Conservation (phyloP, 1,139 yeast species). For the Dujonia santamariae region DNA sequence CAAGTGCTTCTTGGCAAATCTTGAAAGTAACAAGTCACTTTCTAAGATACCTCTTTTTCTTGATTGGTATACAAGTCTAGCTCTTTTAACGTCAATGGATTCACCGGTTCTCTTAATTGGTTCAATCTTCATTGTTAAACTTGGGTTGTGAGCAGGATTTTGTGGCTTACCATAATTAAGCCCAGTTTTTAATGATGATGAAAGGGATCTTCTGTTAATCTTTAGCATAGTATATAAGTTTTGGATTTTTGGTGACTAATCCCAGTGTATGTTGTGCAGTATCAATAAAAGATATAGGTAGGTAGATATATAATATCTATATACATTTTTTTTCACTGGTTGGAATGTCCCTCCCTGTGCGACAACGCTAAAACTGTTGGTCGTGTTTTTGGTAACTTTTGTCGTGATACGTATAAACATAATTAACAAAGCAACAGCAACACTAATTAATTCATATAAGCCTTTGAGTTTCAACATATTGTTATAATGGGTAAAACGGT, state of each 20-base stretch:
- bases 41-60: conserved; percentile 95
- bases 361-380: no score
- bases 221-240: conserved; percentile 3
- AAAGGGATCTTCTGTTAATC: conserved; percentile 11
- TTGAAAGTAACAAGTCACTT: conserved; percentile 78
- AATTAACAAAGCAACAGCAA: no score
- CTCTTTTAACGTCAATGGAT: conserved; percentile 70
- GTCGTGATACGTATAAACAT: no score
- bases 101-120: conserved; percentile 80
- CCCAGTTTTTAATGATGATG: conserved; percentile 12
- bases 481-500: conserved; percentile 98
- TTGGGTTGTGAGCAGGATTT: conserved; percentile 36
- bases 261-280: no score
- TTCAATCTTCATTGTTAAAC: conserved; percentile 53
- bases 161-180: conserved; percentile 45
- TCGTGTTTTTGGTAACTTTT: background rate
- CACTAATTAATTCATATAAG: no score
- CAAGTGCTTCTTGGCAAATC: conserved; percentile 79
- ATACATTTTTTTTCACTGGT: no score
- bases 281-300: no score
- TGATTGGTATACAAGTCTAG: conserved; percentile 85
- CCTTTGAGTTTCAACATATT: no score
- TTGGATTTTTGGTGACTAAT: background rate
- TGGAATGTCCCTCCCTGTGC: no score
- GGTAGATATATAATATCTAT: no score